Base-by-base conservation (phyloP, 768 basidiomycete genomes). In the Daedalea quercina region DNA sequence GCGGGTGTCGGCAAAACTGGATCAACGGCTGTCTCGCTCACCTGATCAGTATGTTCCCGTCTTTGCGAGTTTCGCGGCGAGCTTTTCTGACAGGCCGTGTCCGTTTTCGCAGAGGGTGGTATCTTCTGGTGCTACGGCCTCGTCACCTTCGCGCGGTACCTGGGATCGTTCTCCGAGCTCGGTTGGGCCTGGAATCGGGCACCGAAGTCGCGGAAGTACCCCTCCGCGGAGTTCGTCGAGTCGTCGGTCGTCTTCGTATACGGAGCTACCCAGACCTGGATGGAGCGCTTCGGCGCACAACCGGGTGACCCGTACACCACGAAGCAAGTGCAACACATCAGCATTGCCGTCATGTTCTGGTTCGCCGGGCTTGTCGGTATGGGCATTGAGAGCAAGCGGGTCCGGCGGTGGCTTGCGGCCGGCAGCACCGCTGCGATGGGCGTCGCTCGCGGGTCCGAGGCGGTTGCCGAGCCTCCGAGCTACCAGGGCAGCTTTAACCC, bases 121-220 rank as follows among this genome's bases (percentile, higher is more conserved):
- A 92, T 96, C 57, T 98, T 98, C 71, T 92, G 92, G 83, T 81
- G 79, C 53, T 97, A 92, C 67, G 95, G 94, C 7, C 69, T 97
- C 4, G 66, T 90, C 47, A 82, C 89, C 0, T 98, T 96, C 66
- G 88, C 82, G n/a, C 87, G 95, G n/a, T 98, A 90, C 72, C 80
- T 95, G 45, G 94, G 94, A 24, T 81, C 90, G 4, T 93, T 85
- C 66, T 78, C 90, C 22, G 82, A 90, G 46, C 69, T 82, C 26
- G 95, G 95, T 3, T 98, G 94, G 94, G 90, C 95, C 15, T 98
- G 94, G 94, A 98, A 98, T 65, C 72, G 77, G 24, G 73, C 81
- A 0, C 85, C 83, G 0, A 44, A n/a, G n/a, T n/a, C 69, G 3
- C 71, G 72, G 20, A 69, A 70, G 22, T 70, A 70, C 43, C 74